phyloP scores from a whole-genome alignment of 1,284 basidiomycete genomes.

The Moniliella sp. region DNA sequence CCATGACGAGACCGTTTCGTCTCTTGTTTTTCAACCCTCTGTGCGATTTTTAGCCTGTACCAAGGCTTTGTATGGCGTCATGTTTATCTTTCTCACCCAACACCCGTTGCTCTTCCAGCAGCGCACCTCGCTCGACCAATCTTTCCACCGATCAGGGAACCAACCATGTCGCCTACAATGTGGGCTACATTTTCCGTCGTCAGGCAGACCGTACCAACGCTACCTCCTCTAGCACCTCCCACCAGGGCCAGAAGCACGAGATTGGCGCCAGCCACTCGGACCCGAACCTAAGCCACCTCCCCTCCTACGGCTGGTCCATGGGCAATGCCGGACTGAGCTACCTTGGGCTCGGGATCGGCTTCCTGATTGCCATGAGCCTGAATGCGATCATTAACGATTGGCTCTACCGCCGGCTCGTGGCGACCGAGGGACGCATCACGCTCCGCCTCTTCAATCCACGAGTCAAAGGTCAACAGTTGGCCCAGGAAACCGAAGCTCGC shows the following conservation, averaged over 20 bases:
- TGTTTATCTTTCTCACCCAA: conserved; percentile 35
- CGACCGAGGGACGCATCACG: conserved; percentile 9
- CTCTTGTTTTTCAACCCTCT: conserved; percentile 22
- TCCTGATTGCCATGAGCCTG: conserved; percentile 29
- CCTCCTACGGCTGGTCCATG: conserved; percentile 36
- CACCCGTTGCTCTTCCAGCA: conserved; percentile 35
- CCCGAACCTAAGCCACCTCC: conserved; percentile 18
- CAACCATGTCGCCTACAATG: too few species aligned
- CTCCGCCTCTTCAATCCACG: conserved; percentile 12
- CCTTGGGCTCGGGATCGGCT: conserved; percentile 36
- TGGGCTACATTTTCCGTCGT: too few species aligned
- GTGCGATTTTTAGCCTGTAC: conserved; percentile 36
- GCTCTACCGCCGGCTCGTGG: conserved; percentile 33
- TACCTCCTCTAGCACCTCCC: too few species aligned
- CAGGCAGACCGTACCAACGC: too few species aligned
- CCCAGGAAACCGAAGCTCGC: too few species aligned
- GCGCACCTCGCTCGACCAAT: too few species aligned
- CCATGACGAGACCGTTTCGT: conserved; percentile 36
- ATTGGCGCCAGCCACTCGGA: too few species aligned
- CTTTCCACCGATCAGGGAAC: too few species aligned
- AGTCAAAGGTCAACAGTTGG: too few species aligned
- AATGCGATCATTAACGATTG: conserved; percentile 35
- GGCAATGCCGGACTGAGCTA: conserved; percentile 35
- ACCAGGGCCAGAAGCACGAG: too few species aligned
- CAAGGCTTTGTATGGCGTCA: conserved; percentile 37